Base-by-base conservation (phyloP, 2,329 filamentous ascomycete genomes). In the Penicillium sp. region DNA sequence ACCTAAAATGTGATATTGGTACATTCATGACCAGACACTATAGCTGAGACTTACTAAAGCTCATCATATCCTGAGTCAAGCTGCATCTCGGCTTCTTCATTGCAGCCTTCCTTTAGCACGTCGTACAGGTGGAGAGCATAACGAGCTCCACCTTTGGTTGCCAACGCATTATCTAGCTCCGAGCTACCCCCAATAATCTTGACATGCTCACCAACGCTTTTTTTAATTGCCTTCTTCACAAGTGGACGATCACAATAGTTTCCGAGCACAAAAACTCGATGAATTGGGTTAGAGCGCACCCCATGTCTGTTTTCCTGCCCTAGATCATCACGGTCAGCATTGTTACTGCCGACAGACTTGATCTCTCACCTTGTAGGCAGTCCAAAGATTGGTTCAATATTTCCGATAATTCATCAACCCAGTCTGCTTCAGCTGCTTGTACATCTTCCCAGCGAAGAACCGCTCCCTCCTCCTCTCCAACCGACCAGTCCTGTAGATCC, bases 391-490 rank as follows among this genome's bases (percentile, higher is more conserved):
- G 11, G 12, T 37, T 14, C 9, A 48, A 37, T 2, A 12, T 8
- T 1, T 48, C 18, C 18, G 31, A n/a, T 3, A 48, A 15, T 4
- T 7, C 6, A 35, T 37, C 27, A n/a, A 35, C 12, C 15, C 37
- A 48, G 4, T 35, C 45, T 3, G 2, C 22, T 25, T 48, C 45
- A 23, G 18, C 29, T n/a, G 45, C 45, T 35, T 48, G 12, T 12
- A 48, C 18, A 48, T 48, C 45, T 12, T 48, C 45, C 45, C 45
- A 37, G n/a, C 23, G 45, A 6, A 48, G 45, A 23, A 48, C 45
- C 2, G 18, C 31, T 22, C 6, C 18, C 29, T 48, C 31, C 1
- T 48, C n/a, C 12, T 48, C 45, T 15, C 29, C 45, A 26, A 37
- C 26, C 27, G 20, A 33, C 45, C 45, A 48, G n/a, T 18, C 29